Evolutionary conservation across 2,329 filamentous ascomycete species (phyloP), one percentile per base, ranked within the genome.

Genomic region (Colletotrichum eremochloae): DNA sequence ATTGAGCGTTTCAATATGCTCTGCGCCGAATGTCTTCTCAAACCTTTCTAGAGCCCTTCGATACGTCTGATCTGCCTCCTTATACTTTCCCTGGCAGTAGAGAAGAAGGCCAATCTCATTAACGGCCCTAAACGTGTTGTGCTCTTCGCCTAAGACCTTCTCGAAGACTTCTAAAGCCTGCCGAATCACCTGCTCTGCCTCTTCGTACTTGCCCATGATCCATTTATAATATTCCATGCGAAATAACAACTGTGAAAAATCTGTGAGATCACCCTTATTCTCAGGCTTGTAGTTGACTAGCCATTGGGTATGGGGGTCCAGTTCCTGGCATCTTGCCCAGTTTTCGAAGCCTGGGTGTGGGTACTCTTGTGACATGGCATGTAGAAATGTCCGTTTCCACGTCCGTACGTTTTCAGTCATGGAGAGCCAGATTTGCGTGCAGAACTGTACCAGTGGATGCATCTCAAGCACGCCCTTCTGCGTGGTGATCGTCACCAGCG

Each of bases 21-120:
- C 68, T 15, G 40, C 24, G 20, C 74, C 75, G 3, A 74, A 38
- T 14, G 72, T 55, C 63, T 66, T 74, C 42, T 70, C 29, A 14
- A n/a, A 52, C n/a, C 71, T 24, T 38, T 75, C 56, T 5, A 78
- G 46, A n/a, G 53, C 52, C 38, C 73, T 67, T 24, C 20, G 44
- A 24, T n/a, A 1, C 2, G n/a, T 20, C 42, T 55, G 53, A 57
- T 76, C 74, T 38, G 76, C 76, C 63, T 77, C 72, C 29, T 73
- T 4, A 44, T 74, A 71, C 40, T 71, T 66, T 1, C 74, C 29
- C 50, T 33, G n/a, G n/a, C n/a, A n/a, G n/a, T n/a, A n/a, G n/a
- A n/a, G n/a, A n/a, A n/a, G n/a, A n/a, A n/a, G n/a, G n/a, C n/a
- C n/a, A n/a, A n/a, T n/a, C n/a, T n/a, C n/a, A 14, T 2, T 9